These are phyloP conservation scores for Schizothecium vesticola DNA, from an alignment of 495 filamentous ascomycete species.

Conservation along the genomic window DNA sequence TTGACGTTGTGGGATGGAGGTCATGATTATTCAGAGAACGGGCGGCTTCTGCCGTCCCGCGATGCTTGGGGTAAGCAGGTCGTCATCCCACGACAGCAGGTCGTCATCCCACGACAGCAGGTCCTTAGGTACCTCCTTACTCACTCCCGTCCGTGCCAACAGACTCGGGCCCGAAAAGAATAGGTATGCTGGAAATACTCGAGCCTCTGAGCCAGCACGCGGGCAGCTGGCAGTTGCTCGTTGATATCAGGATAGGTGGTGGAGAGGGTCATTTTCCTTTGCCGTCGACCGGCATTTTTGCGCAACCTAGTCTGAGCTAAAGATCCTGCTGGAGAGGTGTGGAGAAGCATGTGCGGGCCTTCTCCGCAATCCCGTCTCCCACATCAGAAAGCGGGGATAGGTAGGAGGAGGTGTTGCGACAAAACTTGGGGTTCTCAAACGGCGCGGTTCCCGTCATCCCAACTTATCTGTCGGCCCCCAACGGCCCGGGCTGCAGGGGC, in stretches of 20 bases:
- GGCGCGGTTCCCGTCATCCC: conserved; percentile 4
- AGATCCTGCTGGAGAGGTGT: neutral
- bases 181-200: neutral
- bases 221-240: neutral
- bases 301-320: neutral
- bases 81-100: neutral
- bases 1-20: neutral
- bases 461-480: conserved; percentile 7
- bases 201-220: too few relatives aligned
- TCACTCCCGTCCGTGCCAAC: too few relatives aligned
- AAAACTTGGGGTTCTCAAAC: neutral
- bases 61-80: neutral
- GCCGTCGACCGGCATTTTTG: neutral
- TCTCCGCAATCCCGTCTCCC: neutral
- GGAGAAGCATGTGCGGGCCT: neutral
- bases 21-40: conserved; percentile 12
- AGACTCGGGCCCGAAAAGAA: neutral
- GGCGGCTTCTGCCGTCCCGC: conserved; percentile 10
- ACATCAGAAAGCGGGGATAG: neutral
- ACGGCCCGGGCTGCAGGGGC: conserved; percentile 12
- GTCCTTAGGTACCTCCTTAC: too few relatives aligned
- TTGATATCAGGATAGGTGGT: neutral
- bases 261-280: neutral
- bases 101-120: neutral
- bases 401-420: neutral